phyloP scores from a whole-genome alignment of 2,329 filamentous ascomycete genomes.

The Colletotrichum musicola region DNA sequence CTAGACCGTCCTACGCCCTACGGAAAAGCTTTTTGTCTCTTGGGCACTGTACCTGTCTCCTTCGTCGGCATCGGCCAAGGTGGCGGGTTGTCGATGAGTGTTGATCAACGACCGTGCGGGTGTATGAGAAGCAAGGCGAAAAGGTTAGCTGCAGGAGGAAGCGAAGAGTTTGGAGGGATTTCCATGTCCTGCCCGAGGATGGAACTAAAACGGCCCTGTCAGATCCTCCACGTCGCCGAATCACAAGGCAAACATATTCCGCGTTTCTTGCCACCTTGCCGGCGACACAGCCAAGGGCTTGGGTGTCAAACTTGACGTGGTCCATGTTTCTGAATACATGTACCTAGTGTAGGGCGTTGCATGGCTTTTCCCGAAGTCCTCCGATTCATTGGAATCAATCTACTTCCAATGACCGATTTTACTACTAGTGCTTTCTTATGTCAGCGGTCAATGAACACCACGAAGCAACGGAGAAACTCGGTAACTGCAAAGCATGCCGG shows the following conservation, averaged over 20 bases:
- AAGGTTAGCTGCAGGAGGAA: neutral
- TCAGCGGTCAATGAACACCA: too few species aligned
- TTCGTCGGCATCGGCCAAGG: conserved; percentile 18
- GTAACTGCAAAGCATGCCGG: too few species aligned
- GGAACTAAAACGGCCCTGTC: conserved; percentile 27
- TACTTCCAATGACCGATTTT: too few species aligned
- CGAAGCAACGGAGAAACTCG: too few species aligned
- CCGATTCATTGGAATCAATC: too few species aligned
- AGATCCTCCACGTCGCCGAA: conserved; percentile 5
- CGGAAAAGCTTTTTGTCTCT: neutral
- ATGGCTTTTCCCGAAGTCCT: too few species aligned
- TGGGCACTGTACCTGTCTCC: conserved; percentile 22
- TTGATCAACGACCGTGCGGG: conserved; percentile 29
- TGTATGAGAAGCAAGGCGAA: conserved; percentile 15
- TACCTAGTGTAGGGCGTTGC: too few species aligned
- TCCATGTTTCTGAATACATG: conserved; percentile 20
- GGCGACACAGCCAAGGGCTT: conserved; percentile 11
- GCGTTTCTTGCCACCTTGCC: conserved; percentile 18
- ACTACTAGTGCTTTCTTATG: too few species aligned
- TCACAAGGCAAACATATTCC: neutral
- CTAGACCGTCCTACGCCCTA: conserved; percentile 22
- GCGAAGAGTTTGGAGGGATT: conserved; percentile 25
- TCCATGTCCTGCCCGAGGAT: conserved; percentile 37
- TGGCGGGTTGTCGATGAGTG: conserved; percentile 8
- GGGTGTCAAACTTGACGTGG: conserved; percentile 28